Percentiles rank a stretch among this genome's conserved stretches.
Conservation (phyloP, 805 yeast genomes). For the Suhomyces tanzawaensis region DNA sequence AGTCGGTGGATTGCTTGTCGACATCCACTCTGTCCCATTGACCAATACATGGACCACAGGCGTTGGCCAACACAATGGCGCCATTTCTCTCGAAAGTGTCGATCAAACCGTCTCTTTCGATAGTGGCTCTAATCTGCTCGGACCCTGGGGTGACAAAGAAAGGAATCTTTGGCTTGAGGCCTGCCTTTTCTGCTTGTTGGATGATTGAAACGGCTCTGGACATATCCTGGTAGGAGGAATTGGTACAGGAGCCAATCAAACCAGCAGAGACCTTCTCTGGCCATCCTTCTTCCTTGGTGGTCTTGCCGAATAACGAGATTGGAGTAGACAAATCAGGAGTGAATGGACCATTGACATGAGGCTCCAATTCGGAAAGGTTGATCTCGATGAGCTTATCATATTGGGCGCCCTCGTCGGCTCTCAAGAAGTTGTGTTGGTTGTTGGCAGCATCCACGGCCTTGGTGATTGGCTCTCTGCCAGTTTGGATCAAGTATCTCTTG, state of each 20-base stretch:
- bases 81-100: slow-evolving; percentile 87
- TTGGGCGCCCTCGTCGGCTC: slow-evolving; percentile 90
- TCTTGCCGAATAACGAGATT: slow-evolving; percentile 79
- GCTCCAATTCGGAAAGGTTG: slow-evolving; percentile 86
- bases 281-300: slow-evolving; percentile 85
- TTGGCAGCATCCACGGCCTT: slow-evolving; percentile 72
- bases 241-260: slow-evolving; percentile 97
- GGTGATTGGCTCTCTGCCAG: slow-evolving; percentile 82
- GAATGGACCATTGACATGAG: slow-evolving; percentile 96
- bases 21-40: slow-evolving; percentile 96
- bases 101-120: slow-evolving; percentile 93
- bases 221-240: slow-evolving; percentile 98
- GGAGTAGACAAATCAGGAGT: slow-evolving; percentile 98
- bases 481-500: slow-evolving; percentile 84
- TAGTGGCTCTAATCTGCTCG: slow-evolving; percentile 97
- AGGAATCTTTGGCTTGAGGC: slow-evolving; percentile 86
- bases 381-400: slow-evolving; percentile 92
- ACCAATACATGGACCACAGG: slow-evolving; percentile 99
- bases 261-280: slow-evolving; percentile 92
- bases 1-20: slow-evolving; percentile 57
- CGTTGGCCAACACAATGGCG: slow-evolving; percentile 93
- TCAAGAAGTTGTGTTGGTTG: slow-evolving; percentile 56
- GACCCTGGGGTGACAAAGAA: slow-evolving; percentile 96
- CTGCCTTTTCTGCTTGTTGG: slow-evolving; percentile 85
- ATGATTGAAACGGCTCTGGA: slow-evolving; percentile 92